Base-by-base conservation (phyloP, 768 basidiomycete species). In the Amyloporia xantha region DNA sequence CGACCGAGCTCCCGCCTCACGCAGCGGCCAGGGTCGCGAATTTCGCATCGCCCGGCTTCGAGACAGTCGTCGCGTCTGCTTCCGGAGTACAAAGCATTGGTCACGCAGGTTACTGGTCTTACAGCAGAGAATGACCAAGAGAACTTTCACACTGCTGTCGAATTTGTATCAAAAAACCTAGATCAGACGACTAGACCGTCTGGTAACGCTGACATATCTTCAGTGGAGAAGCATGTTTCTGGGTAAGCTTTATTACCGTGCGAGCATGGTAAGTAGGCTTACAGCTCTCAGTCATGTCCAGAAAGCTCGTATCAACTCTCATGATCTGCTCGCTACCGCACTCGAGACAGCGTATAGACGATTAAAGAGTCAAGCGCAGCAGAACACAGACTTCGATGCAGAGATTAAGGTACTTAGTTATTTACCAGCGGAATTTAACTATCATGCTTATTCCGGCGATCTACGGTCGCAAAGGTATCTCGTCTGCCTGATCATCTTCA, bases 401-500 rank as follows among this genome's bases (percentile, higher is more conserved):
- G 78, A 77, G 36, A 79, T 89, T 9, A 81, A 81, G 59, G 84
- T 81, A 54, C 59, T 38, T 11, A n/a, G n/a, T 20, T 21, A 35
- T 21, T 25, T 38, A 15, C 9, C 21, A 15, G 9, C 25, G 4
- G 15, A n/a, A 10, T 24, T 46, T 23, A n/a, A 38, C 44, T 23
- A 46, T n/a, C 53, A 39, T 60, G 40, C 35, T 36, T n/a, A 48
- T 21, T 3, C 11, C 4, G 10, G 9, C 45, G 37, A 40, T 24
- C n/a, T n/a, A n/a, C n/a, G n/a, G 20, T 25, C 25, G 23, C 26
- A 5, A 49, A 86, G 82, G 61, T 68, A 44, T 74, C 81, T 17
- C 79, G 69, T 41, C 66, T 89, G 19, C 85, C 86, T 2, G 79
- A 81, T 56, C 86, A 89, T 64, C 63, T 91, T 5, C 84, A 86